Evolutionary conservation across 345 rosid genomes (phyloP).

Genomic region (Salix arbutifolia): DNA sequence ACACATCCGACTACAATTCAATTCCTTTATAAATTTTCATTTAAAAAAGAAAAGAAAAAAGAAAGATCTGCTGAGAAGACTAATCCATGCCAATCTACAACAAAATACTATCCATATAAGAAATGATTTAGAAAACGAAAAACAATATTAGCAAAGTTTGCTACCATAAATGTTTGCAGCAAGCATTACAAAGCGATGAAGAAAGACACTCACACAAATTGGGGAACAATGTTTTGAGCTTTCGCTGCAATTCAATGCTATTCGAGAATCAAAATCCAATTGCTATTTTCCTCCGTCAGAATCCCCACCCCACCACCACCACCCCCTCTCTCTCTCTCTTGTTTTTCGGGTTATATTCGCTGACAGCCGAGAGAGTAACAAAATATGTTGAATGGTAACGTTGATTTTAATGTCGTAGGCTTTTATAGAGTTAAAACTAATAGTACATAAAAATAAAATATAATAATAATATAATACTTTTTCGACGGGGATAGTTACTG

Average conservation of each 20-base stretch:
- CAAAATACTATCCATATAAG: slow-evolving; percentile 1
- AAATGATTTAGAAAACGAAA: not conserved
- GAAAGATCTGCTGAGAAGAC: slow-evolving; percentile 1
- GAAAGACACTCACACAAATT: slow-evolving; percentile 5
- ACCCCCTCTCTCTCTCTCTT: not conserved
- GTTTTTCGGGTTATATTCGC: slow-evolving; percentile 7
- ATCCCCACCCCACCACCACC: not conserved
- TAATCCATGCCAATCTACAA: not conserved
- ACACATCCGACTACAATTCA: not conserved
- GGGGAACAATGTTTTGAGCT: slow-evolving; percentile 2
- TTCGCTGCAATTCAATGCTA: not conserved
- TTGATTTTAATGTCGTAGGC: slow-evolving; percentile 2
- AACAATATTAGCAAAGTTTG: not conserved
- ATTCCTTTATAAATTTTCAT: not conserved
- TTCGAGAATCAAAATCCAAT: slow-evolving; percentile 12
- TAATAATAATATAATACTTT: not conserved
- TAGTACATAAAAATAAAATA: not conserved
- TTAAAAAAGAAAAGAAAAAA: not conserved
- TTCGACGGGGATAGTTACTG: too few species aligned
- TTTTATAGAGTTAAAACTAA: slow-evolving; percentile 9
- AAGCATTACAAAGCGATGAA: not conserved
- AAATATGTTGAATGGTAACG: slow-evolving; percentile 4
- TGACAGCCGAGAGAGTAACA: not conserved
- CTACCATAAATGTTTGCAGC: not conserved
- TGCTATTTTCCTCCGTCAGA: slow-evolving; percentile 9